Percentiles rank a stretch among this genome's conserved stretches.
Evolutionary conservation across 2,329 filamentous ascomycete genomes (phyloP).

Genomic region (Leptographium procerum): DNA sequence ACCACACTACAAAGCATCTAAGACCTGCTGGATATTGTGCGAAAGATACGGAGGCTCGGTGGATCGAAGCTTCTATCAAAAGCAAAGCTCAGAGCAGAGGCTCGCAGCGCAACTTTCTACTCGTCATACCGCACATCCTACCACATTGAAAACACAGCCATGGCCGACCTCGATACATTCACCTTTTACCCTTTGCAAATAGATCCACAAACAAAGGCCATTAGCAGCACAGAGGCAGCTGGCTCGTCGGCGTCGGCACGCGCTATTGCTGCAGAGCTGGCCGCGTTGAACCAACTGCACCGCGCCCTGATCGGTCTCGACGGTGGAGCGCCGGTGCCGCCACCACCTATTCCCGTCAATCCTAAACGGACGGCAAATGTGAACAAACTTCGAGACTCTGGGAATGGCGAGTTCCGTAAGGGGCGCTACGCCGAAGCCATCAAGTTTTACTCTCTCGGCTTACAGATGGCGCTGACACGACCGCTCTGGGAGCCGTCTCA

Average conservation of each 20-base stretch:
- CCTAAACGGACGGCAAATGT: conserved; percentile 83
- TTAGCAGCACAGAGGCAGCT: conserved; percentile 35
- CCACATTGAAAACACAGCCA: conserved; percentile 16
- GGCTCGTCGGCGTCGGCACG: conserved; percentile 21
- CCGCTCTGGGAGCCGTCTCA: conserved; percentile 81
- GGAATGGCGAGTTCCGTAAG: conserved; percentile 75
- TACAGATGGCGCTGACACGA: conserved; percentile 76
- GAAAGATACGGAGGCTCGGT: background rate
- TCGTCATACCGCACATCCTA: background rate
- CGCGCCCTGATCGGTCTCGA: conserved; percentile 51
- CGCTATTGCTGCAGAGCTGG: conserved; percentile 52
- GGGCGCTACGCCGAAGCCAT: conserved; percentile 62
- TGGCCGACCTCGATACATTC: conserved; percentile 61
- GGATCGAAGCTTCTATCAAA: background rate
- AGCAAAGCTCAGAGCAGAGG: background rate
- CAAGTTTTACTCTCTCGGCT: conserved; percentile 70
- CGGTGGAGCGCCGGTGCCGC: conserved; percentile 55
- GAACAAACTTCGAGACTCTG: conserved; percentile 79
- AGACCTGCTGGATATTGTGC: background rate
- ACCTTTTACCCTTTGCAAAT: conserved; percentile 70
- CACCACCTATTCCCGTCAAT: conserved; percentile 82
- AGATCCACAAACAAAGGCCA: conserved; percentile 69
- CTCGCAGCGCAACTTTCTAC: background rate
- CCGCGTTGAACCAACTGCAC: conserved; percentile 69
- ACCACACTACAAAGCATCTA: background rate